A percentile compares a stretch with the other conserved stretches of the same genome.
These are phyloP conservation scores for Paradendryphiella salina DNA, from an alignment of 2,329 filamentous ascomycete genomes.

Conservation along the genomic window DNA sequence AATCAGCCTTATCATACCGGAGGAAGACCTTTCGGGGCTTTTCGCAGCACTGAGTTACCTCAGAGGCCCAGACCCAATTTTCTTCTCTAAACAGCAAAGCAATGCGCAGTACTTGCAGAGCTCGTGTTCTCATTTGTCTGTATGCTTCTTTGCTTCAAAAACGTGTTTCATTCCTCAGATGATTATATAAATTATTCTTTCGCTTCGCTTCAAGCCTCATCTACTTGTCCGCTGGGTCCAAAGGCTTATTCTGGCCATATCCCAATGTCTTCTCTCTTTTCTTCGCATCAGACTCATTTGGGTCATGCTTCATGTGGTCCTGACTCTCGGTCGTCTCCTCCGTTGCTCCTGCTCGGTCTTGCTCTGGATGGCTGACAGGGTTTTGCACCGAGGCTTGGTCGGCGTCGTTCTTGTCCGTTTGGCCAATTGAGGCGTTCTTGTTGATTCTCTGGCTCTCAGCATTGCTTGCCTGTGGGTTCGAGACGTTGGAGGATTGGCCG, in stretches of 20 bases:
- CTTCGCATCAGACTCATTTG: constrained; percentile 20
- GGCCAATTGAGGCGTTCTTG: constrained; percentile 14
- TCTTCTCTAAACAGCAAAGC: no score
- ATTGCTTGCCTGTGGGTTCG: constrained; percentile 15
- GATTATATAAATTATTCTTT: not conserved
- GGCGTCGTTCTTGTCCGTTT: constrained; percentile 8
- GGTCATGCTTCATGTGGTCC: constrained; percentile 24
- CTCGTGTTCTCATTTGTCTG: no score
- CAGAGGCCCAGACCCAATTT: no score
- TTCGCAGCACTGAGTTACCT: no score
- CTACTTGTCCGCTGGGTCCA: constrained; percentile 21
- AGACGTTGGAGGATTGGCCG: constrained; percentile 20
- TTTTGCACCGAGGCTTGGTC: constrained; percentile 14
- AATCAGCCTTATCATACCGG: no score
- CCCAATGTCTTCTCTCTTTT: constrained; percentile 22
- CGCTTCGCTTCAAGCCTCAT: not conserved
- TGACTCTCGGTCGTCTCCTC: constrained; percentile 24
- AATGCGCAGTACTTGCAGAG: no score
- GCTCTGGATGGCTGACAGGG: constrained; percentile 18
- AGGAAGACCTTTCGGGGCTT: no score
- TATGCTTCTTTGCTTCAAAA: no score
- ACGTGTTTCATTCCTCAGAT: no score
- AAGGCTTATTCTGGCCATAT: constrained; percentile 21
- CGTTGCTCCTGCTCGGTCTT: constrained; percentile 9
- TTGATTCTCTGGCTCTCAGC: constrained; percentile 18